phyloP scores from a whole-genome alignment of 1,284 basidiomycete species.

The Melampsora larici-populina region DNA sequence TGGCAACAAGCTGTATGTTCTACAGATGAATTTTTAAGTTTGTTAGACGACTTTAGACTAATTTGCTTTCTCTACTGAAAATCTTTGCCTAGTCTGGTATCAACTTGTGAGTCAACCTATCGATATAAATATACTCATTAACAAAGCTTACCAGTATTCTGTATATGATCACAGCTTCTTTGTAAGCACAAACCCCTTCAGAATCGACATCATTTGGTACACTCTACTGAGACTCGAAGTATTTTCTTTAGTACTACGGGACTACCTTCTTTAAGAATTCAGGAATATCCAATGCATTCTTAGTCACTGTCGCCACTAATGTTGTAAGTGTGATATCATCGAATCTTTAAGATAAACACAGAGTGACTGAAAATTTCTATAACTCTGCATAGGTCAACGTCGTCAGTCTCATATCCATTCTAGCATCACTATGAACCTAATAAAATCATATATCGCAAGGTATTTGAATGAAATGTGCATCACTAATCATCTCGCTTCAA shows the following conservation, averaged over 20 bases:
- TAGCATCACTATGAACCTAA: constrained; percentile 54
- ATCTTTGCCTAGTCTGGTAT: constrained; percentile 44
- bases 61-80: constrained; percentile 44
- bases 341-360: not conserved
- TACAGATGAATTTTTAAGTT: constrained; percentile 63
- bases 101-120: constrained; percentile 21
- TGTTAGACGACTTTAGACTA: too few relatives aligned
- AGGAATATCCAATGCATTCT: constrained; percentile 57
- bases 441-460: not conserved
- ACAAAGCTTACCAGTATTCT: not conserved
- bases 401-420: constrained; percentile 58
- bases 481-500: not conserved
- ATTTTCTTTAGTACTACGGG: constrained; percentile 35
- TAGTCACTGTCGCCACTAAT: constrained; percentile 33
- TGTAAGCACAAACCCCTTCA: constrained; percentile 11
- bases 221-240: not conserved
- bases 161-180: constrained; percentile 13
- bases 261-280: constrained; percentile 47
- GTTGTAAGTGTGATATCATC: constrained; percentile 10
- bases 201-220: not conserved
- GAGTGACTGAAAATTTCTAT: not conserved
- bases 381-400: constrained; percentile 65
- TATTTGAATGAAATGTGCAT: not conserved
- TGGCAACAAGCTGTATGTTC: constrained; percentile 53
- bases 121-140: not conserved